These are phyloP conservation scores for Cladophialophora exuberans DNA, from an alignment of 2,329 filamentous ascomycete species.

Conservation along the genomic window DNA sequence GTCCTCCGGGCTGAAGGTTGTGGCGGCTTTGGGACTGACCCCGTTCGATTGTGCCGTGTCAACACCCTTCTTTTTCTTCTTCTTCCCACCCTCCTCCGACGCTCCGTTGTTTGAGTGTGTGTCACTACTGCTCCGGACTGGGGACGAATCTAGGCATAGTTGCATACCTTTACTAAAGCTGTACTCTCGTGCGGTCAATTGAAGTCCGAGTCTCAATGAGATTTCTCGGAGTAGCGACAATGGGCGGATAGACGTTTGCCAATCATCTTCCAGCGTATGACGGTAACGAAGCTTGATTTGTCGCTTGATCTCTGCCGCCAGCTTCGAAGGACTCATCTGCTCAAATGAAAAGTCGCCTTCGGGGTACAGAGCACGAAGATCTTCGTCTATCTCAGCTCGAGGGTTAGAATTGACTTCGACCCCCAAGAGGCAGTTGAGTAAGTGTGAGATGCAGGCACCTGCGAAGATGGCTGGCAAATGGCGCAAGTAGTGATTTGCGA, in stretches of 20 bases:
- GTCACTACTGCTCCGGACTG: constrained; percentile 42
- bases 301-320: constrained; percentile 70
- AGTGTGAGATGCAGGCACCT: constrained; percentile 78
- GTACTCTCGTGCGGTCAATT: constrained; percentile 80
- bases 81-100: constrained; percentile 53
- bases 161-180: constrained; percentile 60
- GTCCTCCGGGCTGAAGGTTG: constrained; percentile 80
- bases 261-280: constrained; percentile 70
- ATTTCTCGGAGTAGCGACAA: constrained; percentile 88
- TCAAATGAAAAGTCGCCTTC: constrained; percentile 83
- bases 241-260: constrained; percentile 69
- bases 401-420: constrained; percentile 76
- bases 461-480: constrained; percentile 78
- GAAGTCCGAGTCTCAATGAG: constrained; percentile 84
- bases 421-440: constrained; percentile 92
- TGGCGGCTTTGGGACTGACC: constrained; percentile 50
- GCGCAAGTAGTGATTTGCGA: constrained; percentile 76
- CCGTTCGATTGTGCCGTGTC: constrained; percentile 32
- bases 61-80: constrained; percentile 56
- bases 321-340: constrained; percentile 71
- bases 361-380: constrained; percentile 74
- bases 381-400: constrained; percentile 73
- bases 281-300: constrained; percentile 77
- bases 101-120: constrained; percentile 33
- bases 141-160: constrained; percentile 36